Percentiles rank a stretch among this genome's conserved stretches.
Evolutionary conservation across 139 green algal species (phyloP).

Genomic region (Spirogloea muscicola): DNA sequence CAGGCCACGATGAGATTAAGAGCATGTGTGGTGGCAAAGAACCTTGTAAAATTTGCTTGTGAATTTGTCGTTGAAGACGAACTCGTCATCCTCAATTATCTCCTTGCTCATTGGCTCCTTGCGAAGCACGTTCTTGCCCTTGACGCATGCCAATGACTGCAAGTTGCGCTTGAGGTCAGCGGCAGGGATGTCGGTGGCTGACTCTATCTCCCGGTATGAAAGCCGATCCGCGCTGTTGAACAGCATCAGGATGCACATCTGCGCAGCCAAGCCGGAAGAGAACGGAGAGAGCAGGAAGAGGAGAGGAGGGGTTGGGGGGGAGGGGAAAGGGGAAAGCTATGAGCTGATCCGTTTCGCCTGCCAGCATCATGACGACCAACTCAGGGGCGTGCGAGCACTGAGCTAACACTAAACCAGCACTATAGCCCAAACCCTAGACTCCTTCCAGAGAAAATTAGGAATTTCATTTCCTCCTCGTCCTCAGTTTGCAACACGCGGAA

Average conservation of each 20-base stretch:
- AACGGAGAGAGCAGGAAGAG: neutral
- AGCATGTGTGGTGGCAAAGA: too few relatives aligned
- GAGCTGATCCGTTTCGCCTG: too few relatives aligned
- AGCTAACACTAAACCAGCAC: too few relatives aligned
- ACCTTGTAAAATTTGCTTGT: conserved; percentile 77
- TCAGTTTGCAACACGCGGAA: too few relatives aligned
- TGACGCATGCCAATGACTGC: conserved; percentile 82
- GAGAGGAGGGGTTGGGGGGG: neutral
- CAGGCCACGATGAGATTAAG: too few relatives aligned
- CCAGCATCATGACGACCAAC: too few relatives aligned
- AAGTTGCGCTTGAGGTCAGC: conserved; percentile 82
- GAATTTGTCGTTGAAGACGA: conserved; percentile 87
- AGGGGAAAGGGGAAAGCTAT: neutral
- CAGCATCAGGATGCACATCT: conserved; percentile 86
- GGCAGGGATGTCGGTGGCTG: conserved; percentile 72
- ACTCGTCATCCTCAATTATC: conserved; percentile 74
- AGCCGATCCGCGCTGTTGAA: conserved; percentile 84
- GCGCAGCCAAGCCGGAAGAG: too few relatives aligned
- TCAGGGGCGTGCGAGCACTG: too few relatives aligned
- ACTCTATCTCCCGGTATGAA: conserved; percentile 62
- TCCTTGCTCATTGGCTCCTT: conserved; percentile 84
- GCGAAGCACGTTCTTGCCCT: conserved; percentile 88
- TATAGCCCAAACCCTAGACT: too few relatives aligned
- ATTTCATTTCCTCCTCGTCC: too few relatives aligned
- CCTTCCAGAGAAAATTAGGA: too few relatives aligned